Evolutionary conservation across 139 green algal genomes (phyloP), one percentile per base, ranked within the genome.

Genomic region (Volvox africanus): DNA sequence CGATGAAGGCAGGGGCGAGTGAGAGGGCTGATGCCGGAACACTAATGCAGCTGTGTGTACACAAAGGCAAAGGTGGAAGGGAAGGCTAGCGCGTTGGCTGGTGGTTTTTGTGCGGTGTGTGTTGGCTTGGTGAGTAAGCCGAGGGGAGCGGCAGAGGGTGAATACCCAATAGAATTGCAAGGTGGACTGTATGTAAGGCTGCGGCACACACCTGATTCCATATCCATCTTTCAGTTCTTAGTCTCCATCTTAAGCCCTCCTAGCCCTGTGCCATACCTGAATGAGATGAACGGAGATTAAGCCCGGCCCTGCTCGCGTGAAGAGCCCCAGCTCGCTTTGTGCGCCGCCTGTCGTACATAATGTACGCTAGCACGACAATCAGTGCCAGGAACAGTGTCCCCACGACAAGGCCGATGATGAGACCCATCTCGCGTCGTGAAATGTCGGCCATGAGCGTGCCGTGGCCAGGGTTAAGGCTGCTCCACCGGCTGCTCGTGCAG

Each of bases 341-440:
- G 65, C 65, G 65, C 65, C 11, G 65, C 75, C 50, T 81, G 75
- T 81, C 75, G 75, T 81, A 55, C 30, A 80, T 6, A 28, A 89
- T 50, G 68, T 69, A 89, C 2, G 20, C 26, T 9, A 89, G 44
- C 19, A 89, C 85, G 28, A 35, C 69, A n/a, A 89, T 2, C 65
- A 82, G 76, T 14, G 44, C 36, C 26, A 89, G 16, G 37, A 89
- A 73, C 69, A 89, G 69, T 3, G 69, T 71, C 6, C 85, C 85
- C 36, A 89, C 17, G 3, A 89, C 85, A 0, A 89, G 37, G 1
- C 85, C 85, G 26, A 89, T 89, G 69, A 89, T 82, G 18, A 89
- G 37, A n/a, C 36, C 85, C 85, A 89, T 89, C 44, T 89, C 35
- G 0, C 2, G 2, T 30, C 28, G 61, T 20, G 61, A 77, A 33